Base-by-base conservation (phyloP, 31 red algal genomes). In the Odonthalia washingtoniensis region DNA sequence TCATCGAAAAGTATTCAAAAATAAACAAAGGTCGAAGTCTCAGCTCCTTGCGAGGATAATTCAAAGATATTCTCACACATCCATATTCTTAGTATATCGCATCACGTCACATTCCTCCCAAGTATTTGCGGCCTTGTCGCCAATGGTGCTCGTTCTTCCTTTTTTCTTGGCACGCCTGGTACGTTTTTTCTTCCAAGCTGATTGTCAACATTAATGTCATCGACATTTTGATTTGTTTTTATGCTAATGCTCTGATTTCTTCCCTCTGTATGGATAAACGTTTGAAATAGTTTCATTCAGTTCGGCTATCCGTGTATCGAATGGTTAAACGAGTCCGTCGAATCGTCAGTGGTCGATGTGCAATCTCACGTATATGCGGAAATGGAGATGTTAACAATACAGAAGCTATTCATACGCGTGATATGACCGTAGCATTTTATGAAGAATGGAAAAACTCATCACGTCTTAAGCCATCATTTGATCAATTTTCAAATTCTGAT, bases 261-360 rank as follows among this genome's bases (percentile, higher is more conserved):
- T 57, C 49, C 21, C 12, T 57, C 49, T 57, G 9, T 21, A 21
- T 4, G 41, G 28, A 60, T 12, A 31, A 27, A 0, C 6, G 27
- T 31, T 4, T 0, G 26, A 26, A 4, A 6, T 41, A 89, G 87
- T 72, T 89, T 52, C 41, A 73, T 64, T 60, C 66, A 5, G 68
- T 91, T 44, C 78, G 72, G 12, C 43, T 83, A 0, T 84, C 84
- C 49, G 16, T 91, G 61, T 70, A 84, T 69, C 78, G 79, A 76
- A 91, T 91, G 88, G 88, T 91, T 17, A 91, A 91, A 65, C 67
- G 88, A 9, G 72, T 82, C 4, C 43, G 88, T 30, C 67, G 80
- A 45, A 9, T 84, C 12, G 49, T 84, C 26, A 77, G 46, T 2
- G 88, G 88, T 28, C 78, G 77, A 40, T 76, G 60, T 9, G 49